These are phyloP conservation scores for Hypoxylon intermedium DNA, from an alignment of 495 filamentous ascomycete species.

Conservation along the genomic window DNA sequence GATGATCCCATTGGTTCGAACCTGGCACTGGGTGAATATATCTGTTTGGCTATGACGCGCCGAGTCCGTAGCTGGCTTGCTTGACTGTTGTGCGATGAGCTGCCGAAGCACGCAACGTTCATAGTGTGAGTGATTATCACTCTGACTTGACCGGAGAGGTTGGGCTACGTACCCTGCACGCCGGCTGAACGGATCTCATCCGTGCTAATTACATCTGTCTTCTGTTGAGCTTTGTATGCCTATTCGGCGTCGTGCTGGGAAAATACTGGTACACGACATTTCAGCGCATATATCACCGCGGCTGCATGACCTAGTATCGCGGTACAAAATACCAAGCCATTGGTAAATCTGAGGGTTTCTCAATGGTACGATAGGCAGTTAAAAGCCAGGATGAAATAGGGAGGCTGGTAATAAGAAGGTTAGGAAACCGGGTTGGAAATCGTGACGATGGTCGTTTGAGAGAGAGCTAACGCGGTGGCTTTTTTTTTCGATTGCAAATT, in stretches of 20 bases:
- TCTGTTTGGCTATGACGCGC: slow-evolving; percentile 23
- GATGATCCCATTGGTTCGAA: slow-evolving; percentile 1
- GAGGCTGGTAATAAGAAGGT: slow-evolving; percentile 15
- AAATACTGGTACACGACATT: slow-evolving; percentile 16
- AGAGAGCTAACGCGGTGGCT: neutral
- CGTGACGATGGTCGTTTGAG: neutral
- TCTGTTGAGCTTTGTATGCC: neutral
- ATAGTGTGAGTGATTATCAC: neutral
- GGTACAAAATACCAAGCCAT: neutral
- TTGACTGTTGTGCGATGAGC: neutral
- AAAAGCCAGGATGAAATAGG: slow-evolving; percentile 12
- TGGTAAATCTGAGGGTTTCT: neutral
- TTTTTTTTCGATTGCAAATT: neutral
- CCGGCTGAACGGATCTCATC: neutral
- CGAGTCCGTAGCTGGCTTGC: slow-evolving; percentile 12
- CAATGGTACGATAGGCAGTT: neutral
- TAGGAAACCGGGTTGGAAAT: slow-evolving; percentile 1
- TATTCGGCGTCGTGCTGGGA: neutral
- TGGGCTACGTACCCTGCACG: neutral
- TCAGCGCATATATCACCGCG: neutral
- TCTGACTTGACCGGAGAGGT: slow-evolving; percentile 2
- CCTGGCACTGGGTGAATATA: neutral
- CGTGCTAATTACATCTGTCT: neutral
- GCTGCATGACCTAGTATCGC: slow-evolving; percentile 18
- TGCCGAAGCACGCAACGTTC: slow-evolving; percentile 1